Percentiles rank a stretch among this genome's conserved stretches.
These are phyloP conservation scores for Pythium myriotylum DNA, from an alignment of 352 stramenopile genomes.

Conservation along the genomic window DNA sequence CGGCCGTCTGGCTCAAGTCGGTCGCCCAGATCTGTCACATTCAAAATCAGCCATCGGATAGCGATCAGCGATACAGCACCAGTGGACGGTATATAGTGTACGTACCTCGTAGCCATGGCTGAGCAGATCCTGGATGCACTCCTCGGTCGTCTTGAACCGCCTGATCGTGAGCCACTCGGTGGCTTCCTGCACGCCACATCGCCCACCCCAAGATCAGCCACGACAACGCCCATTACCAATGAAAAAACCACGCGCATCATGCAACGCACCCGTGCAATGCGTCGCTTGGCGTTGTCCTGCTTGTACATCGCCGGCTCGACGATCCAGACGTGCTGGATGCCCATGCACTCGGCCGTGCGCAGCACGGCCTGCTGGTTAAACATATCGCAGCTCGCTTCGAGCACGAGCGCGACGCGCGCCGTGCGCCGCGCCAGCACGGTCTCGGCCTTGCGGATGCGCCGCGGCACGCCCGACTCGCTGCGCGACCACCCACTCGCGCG, in stretches of 20 bases:
- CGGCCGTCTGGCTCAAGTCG: constrained; percentile 65
- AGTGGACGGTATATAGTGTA: neutral
- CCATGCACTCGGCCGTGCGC: constrained; percentile 56
- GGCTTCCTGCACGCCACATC: constrained; percentile 20
- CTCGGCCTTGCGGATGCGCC: constrained; percentile 38
- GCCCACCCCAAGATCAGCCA: neutral
- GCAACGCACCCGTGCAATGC: constrained; percentile 32
- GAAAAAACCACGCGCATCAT: neutral
- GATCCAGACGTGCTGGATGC: constrained; percentile 82
- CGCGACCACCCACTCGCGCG: too few species aligned
- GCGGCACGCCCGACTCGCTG: constrained; percentile 25
- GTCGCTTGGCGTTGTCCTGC: constrained; percentile 32
- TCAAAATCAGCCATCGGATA: neutral
- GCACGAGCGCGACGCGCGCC: constrained; percentile 40
- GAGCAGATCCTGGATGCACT: constrained; percentile 62
- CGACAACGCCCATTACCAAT: too few species aligned
- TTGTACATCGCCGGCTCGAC: constrained; percentile 42
- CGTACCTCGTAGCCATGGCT: constrained; percentile 36
- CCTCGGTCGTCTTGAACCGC: constrained; percentile 70
- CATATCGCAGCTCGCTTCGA: constrained; percentile 43
- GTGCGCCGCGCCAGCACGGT: constrained; percentile 43
- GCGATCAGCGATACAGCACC: neutral
- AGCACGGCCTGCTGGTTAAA: constrained; percentile 44
- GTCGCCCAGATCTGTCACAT: constrained; percentile 68
- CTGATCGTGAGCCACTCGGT: constrained; percentile 72